Evolutionary conservation across 2,329 filamentous ascomycete species (phyloP), one percentile per base, ranked within the genome.

Genomic region (Cyanodermella asteris): DNA sequence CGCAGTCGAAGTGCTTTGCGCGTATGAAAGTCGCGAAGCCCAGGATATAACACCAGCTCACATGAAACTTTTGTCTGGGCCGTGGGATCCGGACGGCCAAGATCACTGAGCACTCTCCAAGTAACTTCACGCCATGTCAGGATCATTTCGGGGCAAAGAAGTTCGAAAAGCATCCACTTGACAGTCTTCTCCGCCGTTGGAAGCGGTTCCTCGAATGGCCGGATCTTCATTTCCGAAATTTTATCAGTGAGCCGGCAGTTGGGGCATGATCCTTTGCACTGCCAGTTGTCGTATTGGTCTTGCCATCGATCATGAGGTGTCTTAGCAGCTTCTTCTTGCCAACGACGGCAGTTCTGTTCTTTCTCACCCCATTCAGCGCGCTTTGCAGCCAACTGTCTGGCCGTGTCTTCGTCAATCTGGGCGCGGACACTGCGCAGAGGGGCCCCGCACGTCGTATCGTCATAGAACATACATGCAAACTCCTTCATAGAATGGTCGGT

Each of bases 191-290:
- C 1, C 1, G 46, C 10, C 0, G 20, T 16, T 0, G 62, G 55
- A 0, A 71, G 42, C 0, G 65, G 64, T 61, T 61, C 68, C 35
- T 72, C 65, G 32, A 64, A 47, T 6, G 63, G 37, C 0, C 20
- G 1, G 6, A 72, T 66, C 0, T 14, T 18, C 0, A 72, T 28
- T 0, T 4, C 2, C 0, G 45, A 22, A 1, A 60, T 59, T n/a
- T 39, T 2, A 0, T 5, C 4, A 3, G 33, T 21, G 1, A 44
- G 31, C 0, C 3, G 2, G 33, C 59, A 66, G 26, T 46, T 50
- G 1, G 3, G 2, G 28, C 56, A 61, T 1, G 15, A 18, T 20
- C 34, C 26, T 18, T 20, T 19, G 8, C 32, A 18, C 28, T 30
- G 7, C 16, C 9, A 9, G n/a, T 9, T 13, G 13, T 16, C 20